These are phyloP conservation scores for Calonectria crousiana DNA, from an alignment of 2,329 filamentous ascomycete genomes.

Conservation along the genomic window DNA sequence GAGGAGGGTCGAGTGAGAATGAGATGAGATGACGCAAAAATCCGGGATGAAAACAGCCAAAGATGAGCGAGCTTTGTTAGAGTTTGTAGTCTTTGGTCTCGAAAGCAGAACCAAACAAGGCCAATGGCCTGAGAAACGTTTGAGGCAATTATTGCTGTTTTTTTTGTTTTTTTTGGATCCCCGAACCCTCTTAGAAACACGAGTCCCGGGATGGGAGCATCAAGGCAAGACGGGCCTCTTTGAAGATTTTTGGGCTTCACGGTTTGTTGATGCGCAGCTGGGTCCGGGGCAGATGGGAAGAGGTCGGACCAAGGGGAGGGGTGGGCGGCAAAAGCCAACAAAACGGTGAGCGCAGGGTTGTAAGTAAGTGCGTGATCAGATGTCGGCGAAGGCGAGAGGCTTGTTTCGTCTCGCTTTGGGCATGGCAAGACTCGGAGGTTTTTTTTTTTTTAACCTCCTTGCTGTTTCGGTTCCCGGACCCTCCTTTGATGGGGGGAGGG, in stretches of 20 bases:
- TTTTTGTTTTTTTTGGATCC: neutral
- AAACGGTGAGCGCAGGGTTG: constrained; percentile 2
- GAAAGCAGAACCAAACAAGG: neutral
- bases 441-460: neutral
- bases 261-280: constrained; percentile 2
- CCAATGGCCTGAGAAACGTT: neutral
- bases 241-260: neutral
- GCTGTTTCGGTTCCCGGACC: constrained; percentile 3
- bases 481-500: neutral
- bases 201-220: neutral
- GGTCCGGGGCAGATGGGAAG: neutral
- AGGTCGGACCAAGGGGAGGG: neutral
- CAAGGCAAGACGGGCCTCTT: neutral
- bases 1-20: neutral
- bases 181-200: neutral
- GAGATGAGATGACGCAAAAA: neutral
- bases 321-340: neutral
- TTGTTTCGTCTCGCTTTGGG: constrained; percentile 5
- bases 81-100: neutral
- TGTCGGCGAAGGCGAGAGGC: constrained; percentile 8
- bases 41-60: neutral
- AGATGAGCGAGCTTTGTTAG: neutral
- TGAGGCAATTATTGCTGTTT: neutral
- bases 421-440: constrained; percentile 5
- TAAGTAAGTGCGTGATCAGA: constrained; percentile 7